Evolutionary conservation across 2,329 filamentous ascomycete genomes (phyloP), one percentile per base, ranked within the genome.

Genomic region (Tolypocladium tundrense): DNA sequence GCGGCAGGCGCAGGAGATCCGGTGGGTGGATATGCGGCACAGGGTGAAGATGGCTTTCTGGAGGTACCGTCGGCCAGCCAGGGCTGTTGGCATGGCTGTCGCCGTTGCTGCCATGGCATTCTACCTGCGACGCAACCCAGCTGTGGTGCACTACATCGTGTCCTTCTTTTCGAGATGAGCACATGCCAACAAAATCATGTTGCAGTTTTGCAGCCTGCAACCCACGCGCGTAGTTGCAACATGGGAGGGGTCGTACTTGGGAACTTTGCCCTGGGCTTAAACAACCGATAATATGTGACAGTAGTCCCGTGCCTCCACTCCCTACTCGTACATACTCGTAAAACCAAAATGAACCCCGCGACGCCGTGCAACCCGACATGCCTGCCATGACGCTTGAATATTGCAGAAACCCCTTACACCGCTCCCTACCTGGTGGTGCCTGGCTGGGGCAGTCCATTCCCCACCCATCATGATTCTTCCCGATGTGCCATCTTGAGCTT

Each of bases 1-100:
- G 43, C 79, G 79, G 62, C 93, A 97, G 69, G 84, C 85, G 4
- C 77, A 76, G 57, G 87, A 96, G 65, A 75, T 97, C n/a, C 75
- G 77, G 57, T 82, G 86, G 71, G 78, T 82, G 55, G 87, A 95
- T 67, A 57, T 70, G 54, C 66, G 66, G 43, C 64, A 68, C 37
- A 67, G 60, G 33, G 54, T 70, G 21, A 67, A 66, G 41, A 57
- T 60, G 53, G 58, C 78, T 33, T 64, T 88, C 31, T 86, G 83
- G 82, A 77, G 75, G 62, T 88, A 94, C 72, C 80, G 88, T 55
- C 78, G 81, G 60, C 84, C 88, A 1, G 81, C 82, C 50, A 76
- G 81, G 19, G 81, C 82, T 33, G 73, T 86, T 53, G 86, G 82
- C 35, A 71, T 86, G 56, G 85, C 90, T 31, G 71, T 94, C 33